Evolutionary conservation across 2,329 filamentous ascomycete genomes (phyloP).

Genomic region (Rhinocladiella mackenziei): DNA sequence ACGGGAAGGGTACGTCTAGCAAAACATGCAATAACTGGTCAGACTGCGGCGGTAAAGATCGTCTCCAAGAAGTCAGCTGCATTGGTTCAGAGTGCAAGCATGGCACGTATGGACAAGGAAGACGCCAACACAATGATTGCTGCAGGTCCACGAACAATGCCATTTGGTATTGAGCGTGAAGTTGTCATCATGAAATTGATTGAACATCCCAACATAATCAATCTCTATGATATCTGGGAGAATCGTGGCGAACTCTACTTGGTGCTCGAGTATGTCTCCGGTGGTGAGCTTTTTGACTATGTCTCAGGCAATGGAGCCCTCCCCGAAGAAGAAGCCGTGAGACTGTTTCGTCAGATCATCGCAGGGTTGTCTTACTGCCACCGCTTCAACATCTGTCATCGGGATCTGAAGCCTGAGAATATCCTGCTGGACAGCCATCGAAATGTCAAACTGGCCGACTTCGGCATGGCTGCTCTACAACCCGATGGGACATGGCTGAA

Average conservation of each 20-base stretch:
- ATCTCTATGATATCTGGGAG: slow-evolving; percentile 95
- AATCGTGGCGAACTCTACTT: slow-evolving; percentile 95
- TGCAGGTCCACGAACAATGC: slow-evolving; percentile 66
- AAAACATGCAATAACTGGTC: slow-evolving; percentile 70
- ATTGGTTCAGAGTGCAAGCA: slow-evolving; percentile 77
- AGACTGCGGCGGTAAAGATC: slow-evolving; percentile 91
- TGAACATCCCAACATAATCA: slow-evolving; percentile 90
- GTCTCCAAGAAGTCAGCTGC: slow-evolving; percentile 78
- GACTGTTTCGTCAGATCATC: slow-evolving; percentile 88
- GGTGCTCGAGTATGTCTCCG: slow-evolving; percentile 86
- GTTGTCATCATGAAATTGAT: slow-evolving; percentile 97
- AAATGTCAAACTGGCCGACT: slow-evolving; percentile 91
- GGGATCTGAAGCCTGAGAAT: slow-evolving; percentile 95
- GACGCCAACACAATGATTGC: slow-evolving; percentile 54
- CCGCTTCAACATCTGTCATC: slow-evolving; percentile 89
- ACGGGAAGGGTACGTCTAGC: slow-evolving; percentile 84
- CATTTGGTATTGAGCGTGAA: slow-evolving; percentile 86
- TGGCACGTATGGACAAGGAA: slow-evolving; percentile 75
- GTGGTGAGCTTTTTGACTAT: slow-evolving; percentile 80
- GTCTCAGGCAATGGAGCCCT: slow-evolving; percentile 72
- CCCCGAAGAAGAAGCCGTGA: slow-evolving; percentile 73
- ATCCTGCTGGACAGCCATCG: slow-evolving; percentile 75
- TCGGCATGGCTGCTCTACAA: slow-evolving; percentile 95
- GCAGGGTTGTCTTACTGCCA: slow-evolving; percentile 90
- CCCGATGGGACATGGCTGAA: slow-evolving; percentile 71